Evolutionary conservation across 495 filamentous ascomycete genomes (phyloP).

Genomic region (Margaritispora aquatica): DNA sequence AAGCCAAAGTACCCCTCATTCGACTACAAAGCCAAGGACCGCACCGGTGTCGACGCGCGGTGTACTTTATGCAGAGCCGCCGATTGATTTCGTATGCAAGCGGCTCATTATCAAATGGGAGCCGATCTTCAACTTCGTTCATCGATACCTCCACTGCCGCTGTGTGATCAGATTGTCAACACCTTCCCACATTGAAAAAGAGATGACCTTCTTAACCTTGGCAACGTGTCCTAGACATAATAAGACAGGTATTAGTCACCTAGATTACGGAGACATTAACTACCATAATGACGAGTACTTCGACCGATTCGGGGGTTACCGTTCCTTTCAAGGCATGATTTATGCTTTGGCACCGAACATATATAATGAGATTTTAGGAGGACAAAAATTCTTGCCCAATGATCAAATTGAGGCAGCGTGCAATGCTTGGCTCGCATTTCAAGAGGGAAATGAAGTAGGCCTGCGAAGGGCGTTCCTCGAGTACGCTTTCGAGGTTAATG

Average conservation of each 20-base stretch:
- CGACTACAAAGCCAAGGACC: background rate
- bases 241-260: background rate
- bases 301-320: background rate
- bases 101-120: conserved; percentile 8
- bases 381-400: background rate
- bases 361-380: background rate
- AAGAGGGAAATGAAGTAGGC: background rate
- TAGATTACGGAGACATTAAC: conserved; percentile 6
- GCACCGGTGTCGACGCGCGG: background rate
- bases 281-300: conserved; percentile 2
- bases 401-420: background rate
- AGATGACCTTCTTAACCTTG: background rate
- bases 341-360: background rate
- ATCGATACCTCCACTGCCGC: conserved; percentile 4
- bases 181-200: background rate
- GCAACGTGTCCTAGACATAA: background rate
- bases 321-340: conserved; percentile 3
- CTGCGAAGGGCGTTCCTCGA: background rate
- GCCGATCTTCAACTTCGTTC: background rate
- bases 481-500: conserved; percentile 3
- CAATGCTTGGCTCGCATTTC: background rate
- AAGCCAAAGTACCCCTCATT: background rate
- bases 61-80: background rate
- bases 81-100: conserved; percentile 5
- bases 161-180: conserved; percentile 1